These are phyloP conservation scores for Alnus rubra DNA, from an alignment of 306 rosid species.

Conservation along the genomic window DNA sequence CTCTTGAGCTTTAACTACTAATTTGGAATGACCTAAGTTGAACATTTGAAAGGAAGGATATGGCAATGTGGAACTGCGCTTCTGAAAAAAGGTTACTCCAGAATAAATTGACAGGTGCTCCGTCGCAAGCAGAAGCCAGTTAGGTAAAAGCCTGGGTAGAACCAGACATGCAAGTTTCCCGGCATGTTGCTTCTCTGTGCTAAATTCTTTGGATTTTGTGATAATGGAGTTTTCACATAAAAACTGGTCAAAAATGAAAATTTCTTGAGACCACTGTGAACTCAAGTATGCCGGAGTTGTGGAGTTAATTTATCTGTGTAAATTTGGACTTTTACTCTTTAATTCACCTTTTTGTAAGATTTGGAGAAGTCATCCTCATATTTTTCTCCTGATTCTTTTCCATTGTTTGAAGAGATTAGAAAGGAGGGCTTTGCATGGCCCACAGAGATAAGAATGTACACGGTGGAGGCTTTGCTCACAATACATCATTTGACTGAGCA, in stretches of 20 bases:
- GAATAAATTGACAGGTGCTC: background rate
- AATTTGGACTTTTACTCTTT: background rate
- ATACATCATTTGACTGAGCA: background rate
- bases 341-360: background rate
- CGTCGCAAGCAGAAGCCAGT: background rate
- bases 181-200: slow-evolving; percentile 1
- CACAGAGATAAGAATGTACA: background rate
- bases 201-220: background rate
- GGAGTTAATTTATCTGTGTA: background rate
- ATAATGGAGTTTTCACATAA: background rate
- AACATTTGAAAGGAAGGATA: background rate
- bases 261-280: background rate
- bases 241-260: background rate
- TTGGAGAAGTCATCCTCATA: background rate
- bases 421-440: background rate
- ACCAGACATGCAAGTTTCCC: background rate
- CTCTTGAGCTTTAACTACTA: background rate
- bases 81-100: background rate
- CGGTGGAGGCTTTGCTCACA: background rate
- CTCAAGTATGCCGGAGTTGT: background rate
- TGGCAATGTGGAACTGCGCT: background rate
- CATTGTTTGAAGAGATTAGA: background rate
- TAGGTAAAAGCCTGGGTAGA: background rate
- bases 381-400: background rate
- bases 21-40: background rate